These are phyloP conservation scores for Rhynchosporium graminicola DNA, from an alignment of 2,329 filamentous ascomycete genomes.

Conservation along the genomic window DNA sequence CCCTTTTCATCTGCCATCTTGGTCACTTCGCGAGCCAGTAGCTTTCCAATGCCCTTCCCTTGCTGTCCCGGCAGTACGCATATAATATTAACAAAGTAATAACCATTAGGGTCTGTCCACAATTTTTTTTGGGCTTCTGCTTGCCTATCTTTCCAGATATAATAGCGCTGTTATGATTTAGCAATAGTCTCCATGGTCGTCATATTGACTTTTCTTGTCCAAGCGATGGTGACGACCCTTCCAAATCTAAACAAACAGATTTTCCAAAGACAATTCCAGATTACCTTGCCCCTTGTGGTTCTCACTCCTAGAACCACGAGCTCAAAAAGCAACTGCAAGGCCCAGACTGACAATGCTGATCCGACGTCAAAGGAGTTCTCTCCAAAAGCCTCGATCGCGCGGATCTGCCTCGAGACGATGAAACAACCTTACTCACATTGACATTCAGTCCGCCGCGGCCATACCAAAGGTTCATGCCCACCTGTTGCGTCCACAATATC, in stretches of 20 bases:
- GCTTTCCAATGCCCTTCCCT: slow-evolving; percentile 65
- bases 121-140: slow-evolving; percentile 59
- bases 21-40: slow-evolving; percentile 64
- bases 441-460: slow-evolving; percentile 69
- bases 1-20: slow-evolving; percentile 64
- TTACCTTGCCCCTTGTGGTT: not conserved
- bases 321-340: not conserved
- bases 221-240: no score
- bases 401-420: not conserved
- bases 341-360: no score
- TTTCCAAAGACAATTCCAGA: no score
- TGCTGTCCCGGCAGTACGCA: slow-evolving; percentile 66
- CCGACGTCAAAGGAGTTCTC: not conserved
- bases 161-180: slow-evolving; percentile 54
- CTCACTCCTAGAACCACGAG: slow-evolving; percentile 6
- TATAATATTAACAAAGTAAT: slow-evolving; percentile 78
- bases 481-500: slow-evolving; percentile 66
- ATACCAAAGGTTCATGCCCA: slow-evolving; percentile 66
- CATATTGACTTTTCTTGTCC: no score
- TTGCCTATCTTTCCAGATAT: slow-evolving; percentile 71
- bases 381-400: slow-evolving; percentile 7
- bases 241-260: no score
- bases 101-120: slow-evolving; percentile 66
- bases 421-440: slow-evolving; percentile 43
- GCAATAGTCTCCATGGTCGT: not conserved